Percentiles rank a stretch among this genome's conserved stretches.
Evolutionary conservation across 768 basidiomycete species (phyloP).

Genomic region (Neoboletus brunneissimus): DNA sequence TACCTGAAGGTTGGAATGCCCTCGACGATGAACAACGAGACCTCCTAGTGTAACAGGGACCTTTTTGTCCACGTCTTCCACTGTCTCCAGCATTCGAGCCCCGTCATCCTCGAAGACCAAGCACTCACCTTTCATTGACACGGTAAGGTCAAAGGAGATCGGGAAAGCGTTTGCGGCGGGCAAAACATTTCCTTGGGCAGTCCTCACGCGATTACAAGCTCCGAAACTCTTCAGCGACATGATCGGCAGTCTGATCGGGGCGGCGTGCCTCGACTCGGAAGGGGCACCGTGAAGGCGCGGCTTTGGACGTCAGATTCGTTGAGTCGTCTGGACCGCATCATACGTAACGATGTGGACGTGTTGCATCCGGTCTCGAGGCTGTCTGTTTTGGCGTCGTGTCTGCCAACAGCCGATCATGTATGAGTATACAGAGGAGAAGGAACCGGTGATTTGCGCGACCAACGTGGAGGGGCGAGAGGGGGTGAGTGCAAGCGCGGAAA

Average conservation of each 20-base stretch:
- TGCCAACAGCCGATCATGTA: too few species aligned
- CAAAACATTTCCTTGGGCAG: slow-evolving; percentile 66
- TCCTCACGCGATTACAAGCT: slow-evolving; percentile 72
- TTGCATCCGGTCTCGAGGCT: slow-evolving; percentile 71
- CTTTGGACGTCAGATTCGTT: slow-evolving; percentile 55
- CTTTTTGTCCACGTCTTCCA: slow-evolving; percentile 68
- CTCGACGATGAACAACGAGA: slow-evolving; percentile 27
- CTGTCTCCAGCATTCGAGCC: slow-evolving; percentile 70
- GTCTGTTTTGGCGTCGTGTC: slow-evolving; percentile 54
- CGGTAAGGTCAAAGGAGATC: slow-evolving; percentile 47
- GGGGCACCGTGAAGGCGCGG: slow-evolving; percentile 52
- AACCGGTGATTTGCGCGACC: too few species aligned
- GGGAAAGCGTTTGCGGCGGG: slow-evolving; percentile 43
- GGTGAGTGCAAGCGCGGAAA: too few species aligned
- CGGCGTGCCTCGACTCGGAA: slow-evolving; percentile 65
- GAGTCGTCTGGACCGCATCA: slow-evolving; percentile 59
- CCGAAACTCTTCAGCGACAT: slow-evolving; percentile 81
- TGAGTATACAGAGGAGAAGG: too few species aligned
- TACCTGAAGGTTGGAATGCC: slow-evolving; percentile 59
- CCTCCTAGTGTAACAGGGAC: slow-evolving; percentile 43
- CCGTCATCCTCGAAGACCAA: slow-evolving; percentile 61
- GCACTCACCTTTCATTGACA: slow-evolving; percentile 52
- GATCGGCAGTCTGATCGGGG: slow-evolving; percentile 72
- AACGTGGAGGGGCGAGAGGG: too few species aligned
- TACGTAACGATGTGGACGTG: slow-evolving; percentile 66